Evolutionary conservation across 768 basidiomycete genomes (phyloP).

Genomic region (Auriscalpium vulgare): DNA sequence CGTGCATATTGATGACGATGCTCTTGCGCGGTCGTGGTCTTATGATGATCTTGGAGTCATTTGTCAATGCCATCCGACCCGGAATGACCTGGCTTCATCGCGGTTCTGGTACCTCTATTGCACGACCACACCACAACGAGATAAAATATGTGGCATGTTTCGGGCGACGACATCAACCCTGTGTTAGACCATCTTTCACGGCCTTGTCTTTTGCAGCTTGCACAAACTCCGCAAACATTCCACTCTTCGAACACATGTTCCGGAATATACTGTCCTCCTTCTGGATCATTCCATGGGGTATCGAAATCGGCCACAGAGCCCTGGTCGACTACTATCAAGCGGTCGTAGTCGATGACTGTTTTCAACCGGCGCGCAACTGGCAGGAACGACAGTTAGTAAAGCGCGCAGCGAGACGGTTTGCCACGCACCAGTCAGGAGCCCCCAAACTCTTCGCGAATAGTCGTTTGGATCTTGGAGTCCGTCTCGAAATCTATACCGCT

Average conservation of each 20-base stretch:
- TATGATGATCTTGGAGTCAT: too few relatives aligned
- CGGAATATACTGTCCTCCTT: slow-evolving; percentile 42
- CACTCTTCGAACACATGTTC: slow-evolving; percentile 53
- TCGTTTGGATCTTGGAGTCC: slow-evolving; percentile 73
- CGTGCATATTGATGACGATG: too few relatives aligned
- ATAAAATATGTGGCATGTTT: too few relatives aligned
- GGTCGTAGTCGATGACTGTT: slow-evolving; percentile 77
- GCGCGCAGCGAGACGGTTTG: background rate
- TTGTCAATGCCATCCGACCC: too few relatives aligned
- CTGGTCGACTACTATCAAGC: slow-evolving; percentile 74
- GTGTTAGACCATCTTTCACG: background rate
- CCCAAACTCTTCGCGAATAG: slow-evolving; percentile 67
- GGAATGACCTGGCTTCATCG: too few relatives aligned
- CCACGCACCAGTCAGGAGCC: slow-evolving; percentile 48
- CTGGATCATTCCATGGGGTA: slow-evolving; percentile 40
- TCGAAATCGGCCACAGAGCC: slow-evolving; percentile 43
- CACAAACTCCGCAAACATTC: slow-evolving; percentile 55
- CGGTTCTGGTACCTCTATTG: too few relatives aligned
- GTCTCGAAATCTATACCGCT: slow-evolving; percentile 73
- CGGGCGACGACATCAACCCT: background rate
- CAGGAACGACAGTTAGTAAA: slow-evolving; percentile 4
- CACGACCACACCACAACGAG: too few relatives aligned
- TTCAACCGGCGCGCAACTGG: slow-evolving; percentile 68
- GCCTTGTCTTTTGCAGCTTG: slow-evolving; percentile 42
- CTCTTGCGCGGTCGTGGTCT: too few relatives aligned